Evolutionary conservation across 2,329 filamentous ascomycete genomes (phyloP), one percentile per base, ranked within the genome.

Genomic region (Furcasterigmium sp.): DNA sequence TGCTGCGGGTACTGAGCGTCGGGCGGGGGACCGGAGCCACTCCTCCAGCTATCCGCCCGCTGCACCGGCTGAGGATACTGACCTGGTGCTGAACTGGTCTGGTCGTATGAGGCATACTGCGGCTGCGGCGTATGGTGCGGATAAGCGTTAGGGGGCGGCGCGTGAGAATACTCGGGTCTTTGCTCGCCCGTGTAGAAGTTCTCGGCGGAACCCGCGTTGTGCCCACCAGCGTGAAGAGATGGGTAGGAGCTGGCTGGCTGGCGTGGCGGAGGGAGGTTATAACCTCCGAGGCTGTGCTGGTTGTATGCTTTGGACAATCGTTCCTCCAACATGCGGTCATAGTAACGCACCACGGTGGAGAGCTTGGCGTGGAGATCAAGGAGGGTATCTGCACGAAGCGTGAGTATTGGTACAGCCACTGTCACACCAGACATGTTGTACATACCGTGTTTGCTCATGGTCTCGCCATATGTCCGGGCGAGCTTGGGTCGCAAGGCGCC

Each of bases 371-470:
- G 93, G 1, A 98, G 73, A 61, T 98, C 93, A 19, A 97, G 78
- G 9, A 98, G 75, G 1, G 91, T 93, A 61, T 98, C 91, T 93
- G 48, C 14, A 18, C 7, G 8, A 23, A 14, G 8, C 11, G 50
- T 75, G 56, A 76, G 65, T 37, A 42, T 18, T n/a, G n/a, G n/a
- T n/a, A n/a, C 17, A 15, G 20, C 23, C 23, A 3, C 17, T 15
- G 36, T 5, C 21, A 15, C 11, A n/a, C 19, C 8, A 21, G 10
- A 2, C 13, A 10, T 5, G 4, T 5, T 19, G 6, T 14, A 67
- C 80, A 60, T 70, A 88, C 88, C 91, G 63, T 97, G 93, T 65
- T 98, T 98, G 78, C 93, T 97, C 93, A 98, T 97, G 0, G 93
- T 96, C 69, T 98, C 93, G 43, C 93, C 93, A 59, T 97, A 96